Evolutionary conservation across 495 filamentous ascomycete genomes (phyloP).

Genomic region (Aspergillus bertholletiae): DNA sequence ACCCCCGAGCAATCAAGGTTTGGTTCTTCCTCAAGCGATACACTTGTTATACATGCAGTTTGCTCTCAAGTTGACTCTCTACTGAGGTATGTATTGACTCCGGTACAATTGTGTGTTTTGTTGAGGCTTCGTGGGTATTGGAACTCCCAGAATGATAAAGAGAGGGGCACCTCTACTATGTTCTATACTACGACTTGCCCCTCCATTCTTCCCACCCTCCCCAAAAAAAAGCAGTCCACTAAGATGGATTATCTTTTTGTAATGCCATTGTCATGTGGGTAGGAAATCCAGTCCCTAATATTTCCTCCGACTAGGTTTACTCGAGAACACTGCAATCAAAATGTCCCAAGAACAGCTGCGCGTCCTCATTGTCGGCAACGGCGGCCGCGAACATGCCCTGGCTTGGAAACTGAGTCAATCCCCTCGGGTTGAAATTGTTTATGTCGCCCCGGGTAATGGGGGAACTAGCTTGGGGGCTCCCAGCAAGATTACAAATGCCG

Average conservation of each 20-base stretch:
- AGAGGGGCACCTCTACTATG: constrained; percentile 1
- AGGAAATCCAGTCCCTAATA: not conserved
- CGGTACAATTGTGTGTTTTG: not conserved
- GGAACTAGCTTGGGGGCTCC: constrained; percentile 66
- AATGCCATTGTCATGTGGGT: not conserved
- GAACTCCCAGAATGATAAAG: not conserved
- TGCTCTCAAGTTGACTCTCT: constrained; percentile 26
- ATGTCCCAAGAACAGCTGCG: constrained; percentile 48
- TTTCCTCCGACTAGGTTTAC: constrained; percentile 17
- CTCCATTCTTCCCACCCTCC: not conserved
- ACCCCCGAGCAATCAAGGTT: not conserved
- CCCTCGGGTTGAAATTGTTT: constrained; percentile 46
- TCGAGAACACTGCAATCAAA: constrained; percentile 30
- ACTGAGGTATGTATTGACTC: constrained; percentile 27
- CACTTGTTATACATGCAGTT: constrained; percentile 19
- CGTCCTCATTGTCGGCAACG: constrained; percentile 87
- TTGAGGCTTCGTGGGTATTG: not conserved
- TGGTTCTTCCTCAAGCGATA: not conserved
- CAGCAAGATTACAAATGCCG: constrained; percentile 69
- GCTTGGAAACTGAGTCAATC: constrained; percentile 94
- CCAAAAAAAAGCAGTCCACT: not conserved
- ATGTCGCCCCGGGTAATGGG: constrained; percentile 72
- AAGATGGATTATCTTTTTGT: not conserved
- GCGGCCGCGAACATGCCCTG: constrained; percentile 90
- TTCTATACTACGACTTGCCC: not conserved